These are phyloP conservation scores for Sarocladium strictum DNA, from an alignment of 2,329 filamentous ascomycete species.

Conservation along the genomic window DNA sequence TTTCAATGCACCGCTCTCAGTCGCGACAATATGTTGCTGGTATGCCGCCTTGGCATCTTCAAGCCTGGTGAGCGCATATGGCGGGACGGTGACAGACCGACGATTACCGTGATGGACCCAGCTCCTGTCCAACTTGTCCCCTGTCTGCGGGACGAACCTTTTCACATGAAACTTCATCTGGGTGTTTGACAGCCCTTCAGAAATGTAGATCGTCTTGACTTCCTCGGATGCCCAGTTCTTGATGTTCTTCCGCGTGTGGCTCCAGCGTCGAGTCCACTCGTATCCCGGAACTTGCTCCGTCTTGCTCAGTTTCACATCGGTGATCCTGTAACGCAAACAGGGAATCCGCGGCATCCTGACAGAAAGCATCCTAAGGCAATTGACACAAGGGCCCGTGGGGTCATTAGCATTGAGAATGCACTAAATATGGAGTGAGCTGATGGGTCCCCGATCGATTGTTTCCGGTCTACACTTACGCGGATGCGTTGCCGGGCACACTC, in stretches of 20 bases:
- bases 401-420: constrained; percentile 46
- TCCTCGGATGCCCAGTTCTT: constrained; percentile 49
- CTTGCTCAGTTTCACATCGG: constrained; percentile 52
- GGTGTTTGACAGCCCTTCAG: constrained; percentile 47
- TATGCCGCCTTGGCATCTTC: constrained; percentile 45
- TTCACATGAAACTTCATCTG: constrained; percentile 45
- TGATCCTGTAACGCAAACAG: constrained; percentile 56
- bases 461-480: constrained; percentile 38
- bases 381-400: constrained; percentile 42
- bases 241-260: constrained; percentile 42
- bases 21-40: constrained; percentile 39
- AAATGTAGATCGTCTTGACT: constrained; percentile 42
- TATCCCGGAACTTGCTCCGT: constrained; percentile 51
- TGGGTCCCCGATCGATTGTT: not conserved
- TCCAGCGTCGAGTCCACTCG: constrained; percentile 56
- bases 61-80: constrained; percentile 51
- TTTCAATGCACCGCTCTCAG: constrained; percentile 36
- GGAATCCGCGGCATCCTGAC: constrained; percentile 47
- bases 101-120: constrained; percentile 44
- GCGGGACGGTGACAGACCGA: constrained; percentile 45
- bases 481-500: constrained; percentile 58
- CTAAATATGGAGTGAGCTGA: constrained; percentile 23
- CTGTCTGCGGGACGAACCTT: constrained; percentile 46
- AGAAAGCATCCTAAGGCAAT: constrained; percentile 46
- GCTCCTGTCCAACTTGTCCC: constrained; percentile 48